phyloP scores from a whole-genome alignment of 2,329 filamentous ascomycete genomes.

The Cytospora mali region DNA sequence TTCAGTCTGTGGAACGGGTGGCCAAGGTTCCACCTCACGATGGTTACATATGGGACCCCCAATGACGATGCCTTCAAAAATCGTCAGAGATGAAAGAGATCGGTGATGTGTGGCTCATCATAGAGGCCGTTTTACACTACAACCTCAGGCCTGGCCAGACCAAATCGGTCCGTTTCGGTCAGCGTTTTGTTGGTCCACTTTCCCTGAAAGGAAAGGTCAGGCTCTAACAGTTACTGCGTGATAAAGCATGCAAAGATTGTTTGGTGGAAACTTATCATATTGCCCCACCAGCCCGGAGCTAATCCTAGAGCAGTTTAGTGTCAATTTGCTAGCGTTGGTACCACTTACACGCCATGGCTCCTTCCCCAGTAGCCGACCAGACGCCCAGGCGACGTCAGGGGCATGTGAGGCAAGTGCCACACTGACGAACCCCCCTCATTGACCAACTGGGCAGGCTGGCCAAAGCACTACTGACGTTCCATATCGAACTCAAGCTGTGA shows the following conservation, averaged over 20 bases:
- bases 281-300: slow-evolving; percentile 5
- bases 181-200: slow-evolving; percentile 6
- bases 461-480: slow-evolving; percentile 6
- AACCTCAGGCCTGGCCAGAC: slow-evolving; percentile 20
- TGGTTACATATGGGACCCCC: not conserved
- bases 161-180: slow-evolving; percentile 21
- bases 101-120: slow-evolving; percentile 15
- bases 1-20: not conserved
- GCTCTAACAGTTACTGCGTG: slow-evolving; percentile 7
- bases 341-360: slow-evolving; percentile 7
- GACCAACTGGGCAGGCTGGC: not conserved
- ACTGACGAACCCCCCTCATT: slow-evolving; percentile 26
- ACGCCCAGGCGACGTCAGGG: slow-evolving; percentile 26
- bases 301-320: not conserved
- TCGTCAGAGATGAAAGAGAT: slow-evolving; percentile 9
- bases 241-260: not conserved
- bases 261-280: slow-evolving; percentile 3
- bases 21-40: not conserved
- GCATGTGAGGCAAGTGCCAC: slow-evolving; percentile 24
- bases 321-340: slow-evolving; percentile 10
- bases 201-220: not conserved
- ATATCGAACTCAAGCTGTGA: slow-evolving; percentile 1
- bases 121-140: slow-evolving; percentile 17
- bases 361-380: slow-evolving; percentile 10
- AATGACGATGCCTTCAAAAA: not conserved